Conservation (phyloP, 2,329 filamentous ascomycete species). For the Chaetomium globosum region DNA sequence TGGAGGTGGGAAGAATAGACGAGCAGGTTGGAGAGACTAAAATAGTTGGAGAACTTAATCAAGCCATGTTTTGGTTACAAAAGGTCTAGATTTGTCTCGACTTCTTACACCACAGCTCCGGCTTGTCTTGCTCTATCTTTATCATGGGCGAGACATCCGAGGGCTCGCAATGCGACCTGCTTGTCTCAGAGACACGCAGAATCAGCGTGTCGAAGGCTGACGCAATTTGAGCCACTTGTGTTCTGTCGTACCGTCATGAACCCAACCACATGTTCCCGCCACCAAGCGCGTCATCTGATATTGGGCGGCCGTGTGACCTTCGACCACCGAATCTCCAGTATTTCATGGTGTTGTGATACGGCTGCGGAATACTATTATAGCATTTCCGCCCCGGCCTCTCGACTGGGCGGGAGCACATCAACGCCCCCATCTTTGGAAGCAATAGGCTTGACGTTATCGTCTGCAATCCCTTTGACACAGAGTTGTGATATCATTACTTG, state of each 20-base stretch:
- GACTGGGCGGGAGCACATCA: conserved; percentile 10
- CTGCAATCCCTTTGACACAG: neutral
- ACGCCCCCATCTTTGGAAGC: neutral
- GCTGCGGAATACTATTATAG: neutral
- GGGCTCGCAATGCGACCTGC: neutral
- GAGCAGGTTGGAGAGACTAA: neutral
- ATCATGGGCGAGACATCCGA: neutral
- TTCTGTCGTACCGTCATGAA: neutral
- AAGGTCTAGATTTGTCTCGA: neutral
- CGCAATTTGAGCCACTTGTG: neutral
- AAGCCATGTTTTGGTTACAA: neutral
- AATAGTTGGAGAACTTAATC: neutral
- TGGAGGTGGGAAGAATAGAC: neutral
- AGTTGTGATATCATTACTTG: neutral
- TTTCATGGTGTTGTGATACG: conserved; percentile 8
- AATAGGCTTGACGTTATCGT: neutral
- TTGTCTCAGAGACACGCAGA: conserved; percentile 1
- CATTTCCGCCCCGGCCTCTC: neutral
- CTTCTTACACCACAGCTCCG: neutral
- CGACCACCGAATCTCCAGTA: conserved; percentile 11
- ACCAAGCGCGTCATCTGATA: conserved; percentile 21
- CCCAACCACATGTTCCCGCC: neutral
- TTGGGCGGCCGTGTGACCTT: neutral
- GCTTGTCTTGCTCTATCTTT: neutral
- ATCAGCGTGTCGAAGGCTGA: neutral